Conservation (phyloP, 305 asterid genomes). For the Solanum aculeatissimum region DNA sequence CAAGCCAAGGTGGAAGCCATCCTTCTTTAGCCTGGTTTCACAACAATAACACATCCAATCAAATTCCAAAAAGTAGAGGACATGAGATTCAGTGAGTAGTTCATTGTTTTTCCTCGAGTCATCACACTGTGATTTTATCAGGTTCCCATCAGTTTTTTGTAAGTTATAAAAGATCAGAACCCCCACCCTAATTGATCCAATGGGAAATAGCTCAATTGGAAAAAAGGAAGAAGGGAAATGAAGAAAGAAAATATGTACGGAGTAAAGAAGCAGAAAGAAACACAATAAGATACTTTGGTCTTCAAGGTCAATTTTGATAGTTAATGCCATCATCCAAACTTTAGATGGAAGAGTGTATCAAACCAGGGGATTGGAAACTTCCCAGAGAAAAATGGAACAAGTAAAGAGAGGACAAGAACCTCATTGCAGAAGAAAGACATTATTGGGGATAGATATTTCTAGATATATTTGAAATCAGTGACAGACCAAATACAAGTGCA, state of each 20-base stretch:
- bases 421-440: background rate
- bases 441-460: background rate
- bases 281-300: background rate
- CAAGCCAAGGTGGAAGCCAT: conserved; percentile 42
- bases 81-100: background rate
- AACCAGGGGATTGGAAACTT: background rate
- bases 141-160: background rate
- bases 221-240: background rate
- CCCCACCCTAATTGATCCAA: background rate
- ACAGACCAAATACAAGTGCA: background rate
- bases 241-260: background rate
- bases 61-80: background rate
- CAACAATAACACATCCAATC: background rate
- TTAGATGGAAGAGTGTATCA: background rate
- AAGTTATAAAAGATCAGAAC: background rate
- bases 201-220: background rate
- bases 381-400: background rate
- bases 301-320: background rate
- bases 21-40: conserved; percentile 23
- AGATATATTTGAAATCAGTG: background rate
- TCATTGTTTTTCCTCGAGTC: background rate
- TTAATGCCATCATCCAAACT: background rate
- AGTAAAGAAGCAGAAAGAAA: background rate
- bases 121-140: background rate
- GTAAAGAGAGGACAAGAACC: background rate